Conservation (phyloP, 2,329 filamentous ascomycete species). For the Pseudogymnoascus sp. region DNA sequence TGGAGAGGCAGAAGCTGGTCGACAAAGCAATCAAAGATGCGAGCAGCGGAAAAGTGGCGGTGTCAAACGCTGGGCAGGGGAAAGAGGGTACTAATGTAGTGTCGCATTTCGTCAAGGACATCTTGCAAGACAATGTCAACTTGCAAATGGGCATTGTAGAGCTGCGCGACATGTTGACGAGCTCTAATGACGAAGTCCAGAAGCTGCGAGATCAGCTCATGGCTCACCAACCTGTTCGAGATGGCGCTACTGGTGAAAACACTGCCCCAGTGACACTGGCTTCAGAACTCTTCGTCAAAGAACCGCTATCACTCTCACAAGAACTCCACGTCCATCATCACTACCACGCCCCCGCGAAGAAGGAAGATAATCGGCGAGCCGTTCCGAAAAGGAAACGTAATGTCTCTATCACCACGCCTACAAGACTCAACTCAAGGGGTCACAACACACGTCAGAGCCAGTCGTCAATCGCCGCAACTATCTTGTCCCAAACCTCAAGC, state of each 20-base stretch:
- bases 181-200: slow-evolving; percentile 91
- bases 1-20: slow-evolving; percentile 76
- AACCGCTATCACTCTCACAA: slow-evolving; percentile 45
- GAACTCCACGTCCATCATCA: slow-evolving; percentile 93
- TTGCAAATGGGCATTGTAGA: slow-evolving; percentile 88
- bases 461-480: slow-evolving; percentile 34
- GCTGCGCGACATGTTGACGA: slow-evolving; percentile 80
- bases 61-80: slow-evolving; percentile 54
- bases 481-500: slow-evolving; percentile 40
- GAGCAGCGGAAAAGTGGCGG: slow-evolving; percentile 53
- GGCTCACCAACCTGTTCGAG: slow-evolving; percentile 63
- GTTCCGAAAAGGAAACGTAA: slow-evolving; percentile 65
- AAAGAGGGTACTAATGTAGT: slow-evolving; percentile 63
- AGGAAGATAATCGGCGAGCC: slow-evolving; percentile 46
- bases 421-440: slow-evolving; percentile 35
- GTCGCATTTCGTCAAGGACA: slow-evolving; percentile 93
- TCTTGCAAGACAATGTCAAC: slow-evolving; percentile 90
- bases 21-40: slow-evolving; percentile 76
- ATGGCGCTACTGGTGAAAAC: slow-evolving; percentile 28
- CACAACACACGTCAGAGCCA: slow-evolving; percentile 33
- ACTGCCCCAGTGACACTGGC: slow-evolving; percentile 50
- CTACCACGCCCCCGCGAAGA: slow-evolving; percentile 63
- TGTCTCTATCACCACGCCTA: slow-evolving; percentile 45
- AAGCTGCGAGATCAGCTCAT: slow-evolving; percentile 73
- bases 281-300: slow-evolving; percentile 58